Base-by-base conservation (phyloP, 306 rosid species). In the Sphenostylis stenocarpa region DNA sequence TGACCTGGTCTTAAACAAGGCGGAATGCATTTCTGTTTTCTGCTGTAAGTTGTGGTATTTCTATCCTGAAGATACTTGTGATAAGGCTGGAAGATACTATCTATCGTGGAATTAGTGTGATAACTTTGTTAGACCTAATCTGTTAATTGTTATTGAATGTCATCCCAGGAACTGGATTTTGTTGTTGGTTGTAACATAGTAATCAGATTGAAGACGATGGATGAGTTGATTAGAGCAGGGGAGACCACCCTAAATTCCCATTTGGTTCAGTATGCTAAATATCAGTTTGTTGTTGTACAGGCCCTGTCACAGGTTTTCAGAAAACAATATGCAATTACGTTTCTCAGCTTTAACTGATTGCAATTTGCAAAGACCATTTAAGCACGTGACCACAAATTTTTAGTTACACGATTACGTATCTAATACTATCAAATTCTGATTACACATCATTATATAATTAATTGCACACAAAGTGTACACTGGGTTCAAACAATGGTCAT, bases 71-170 rank as follows among this genome's bases (percentile, higher is more conserved):
- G 77, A 77, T 76, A 52, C 65, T 43, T 48, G 67, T 60, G 45
- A 73, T 10, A 20, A 39, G 20, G 62, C 56, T 77, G 56, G 21
- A 41, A 41, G 63, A 51, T 38, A 73, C 62, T 1, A 39, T 33
- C 47, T 36, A 41, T 26, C 43, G 47, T 55, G 72, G 71, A 70
- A 64, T 77, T 63, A 79, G 70, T 70, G 14, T 75, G 84, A 79
- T 17, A 68, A 52, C 77, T 23, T 77, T 11, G 20, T 77, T 80
- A 49, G 67, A 62, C 80, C 85, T 67, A 82, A 76, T 73, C 74
- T 72, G 58, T 72, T 81, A 38, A 58, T 81, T 72, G 78, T 31
- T 58, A 77, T 51, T 83, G 31, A 73, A 67, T 58, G 61, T 72
- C 52, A 67, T 76, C 55, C 33, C 75, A 16, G 20, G 68, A 68